Evolutionary conservation across 495 filamentous ascomycete genomes (phyloP).

Genomic region (Aspergillus incahuasiensis): DNA sequence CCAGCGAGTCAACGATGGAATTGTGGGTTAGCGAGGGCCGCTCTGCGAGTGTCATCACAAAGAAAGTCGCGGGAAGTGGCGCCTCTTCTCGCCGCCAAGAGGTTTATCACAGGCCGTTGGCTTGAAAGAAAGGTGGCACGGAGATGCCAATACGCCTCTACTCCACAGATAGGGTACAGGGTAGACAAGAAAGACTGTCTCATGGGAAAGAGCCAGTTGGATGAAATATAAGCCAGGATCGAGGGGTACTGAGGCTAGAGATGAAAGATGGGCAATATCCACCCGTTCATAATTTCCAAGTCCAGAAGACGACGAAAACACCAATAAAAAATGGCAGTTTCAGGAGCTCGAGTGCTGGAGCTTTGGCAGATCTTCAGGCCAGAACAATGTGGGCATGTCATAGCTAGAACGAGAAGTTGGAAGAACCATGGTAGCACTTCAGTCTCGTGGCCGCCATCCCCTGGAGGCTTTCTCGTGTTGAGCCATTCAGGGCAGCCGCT

Average conservation of each 20-base stretch:
- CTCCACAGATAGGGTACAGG: slow-evolving; percentile 6
- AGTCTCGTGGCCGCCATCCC: not conserved
- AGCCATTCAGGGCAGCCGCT: not conserved
- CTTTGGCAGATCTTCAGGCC: not conserved
- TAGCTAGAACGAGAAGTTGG: too few relatives aligned
- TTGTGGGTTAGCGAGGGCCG: slow-evolving; percentile 8
- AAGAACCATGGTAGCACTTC: slow-evolving; percentile 3
- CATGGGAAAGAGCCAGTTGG: slow-evolving; percentile 11
- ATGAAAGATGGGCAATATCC: slow-evolving; percentile 3
- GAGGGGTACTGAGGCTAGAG: slow-evolving; percentile 3
- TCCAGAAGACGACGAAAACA: not conserved
- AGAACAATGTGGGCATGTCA: slow-evolving; percentile 1
- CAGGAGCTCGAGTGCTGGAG: slow-evolving; percentile 8
- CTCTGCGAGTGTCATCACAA: slow-evolving; percentile 5
- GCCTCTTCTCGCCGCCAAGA: slow-evolving; percentile 16
- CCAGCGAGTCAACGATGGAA: slow-evolving; percentile 3
- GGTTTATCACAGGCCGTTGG: slow-evolving; percentile 6
- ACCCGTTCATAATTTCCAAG: slow-evolving; percentile 1
- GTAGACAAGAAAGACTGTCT: not conserved
- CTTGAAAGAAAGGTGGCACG: slow-evolving; percentile 15
- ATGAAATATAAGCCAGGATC: slow-evolving; percentile 8
- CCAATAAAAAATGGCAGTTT: slow-evolving; percentile 6
- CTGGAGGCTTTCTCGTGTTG: not conserved
- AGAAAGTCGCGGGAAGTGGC: slow-evolving; percentile 14
- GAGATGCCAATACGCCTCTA: slow-evolving; percentile 14